These are phyloP conservation scores for Melampsora americana DNA, from an alignment of 1,284 basidiomycete species.

Conservation along the genomic window DNA sequence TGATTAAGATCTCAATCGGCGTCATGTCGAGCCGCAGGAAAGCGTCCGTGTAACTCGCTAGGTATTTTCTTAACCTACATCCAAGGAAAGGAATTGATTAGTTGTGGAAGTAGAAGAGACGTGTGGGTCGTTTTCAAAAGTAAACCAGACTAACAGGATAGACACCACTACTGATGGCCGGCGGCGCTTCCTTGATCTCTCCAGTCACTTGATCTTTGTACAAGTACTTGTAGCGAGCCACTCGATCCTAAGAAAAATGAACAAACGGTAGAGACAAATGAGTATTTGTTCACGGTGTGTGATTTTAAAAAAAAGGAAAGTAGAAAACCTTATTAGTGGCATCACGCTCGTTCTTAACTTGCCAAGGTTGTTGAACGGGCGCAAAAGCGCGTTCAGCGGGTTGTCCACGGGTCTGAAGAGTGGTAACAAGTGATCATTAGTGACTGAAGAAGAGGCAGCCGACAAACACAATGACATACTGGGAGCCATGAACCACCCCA, in stretches of 20 bases:
- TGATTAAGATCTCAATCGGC: neutral
- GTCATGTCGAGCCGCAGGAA: neutral
- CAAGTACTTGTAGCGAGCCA: slow-evolving; percentile 5
- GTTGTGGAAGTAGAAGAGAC: neutral
- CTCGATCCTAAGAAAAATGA: neutral
- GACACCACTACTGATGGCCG: neutral
- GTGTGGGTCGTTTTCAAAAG: neutral
- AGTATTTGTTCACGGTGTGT: neutral
- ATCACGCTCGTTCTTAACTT: neutral
- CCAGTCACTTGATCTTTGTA: slow-evolving; percentile 8
- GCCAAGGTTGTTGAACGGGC: slow-evolving; percentile 7
- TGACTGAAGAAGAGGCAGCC: neutral
- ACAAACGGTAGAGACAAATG: neutral
- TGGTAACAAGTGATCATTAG: neutral
- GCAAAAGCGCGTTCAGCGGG: slow-evolving; percentile 13
- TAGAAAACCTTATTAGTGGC: neutral
- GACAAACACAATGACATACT: neutral
- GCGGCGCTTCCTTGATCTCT: neutral
- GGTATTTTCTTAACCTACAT: neutral
- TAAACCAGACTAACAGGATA: neutral
- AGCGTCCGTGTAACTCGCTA: neutral
- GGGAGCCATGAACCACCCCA: slow-evolving; percentile 10
- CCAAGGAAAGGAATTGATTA: neutral
- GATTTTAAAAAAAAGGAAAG: neutral
- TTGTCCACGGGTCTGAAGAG: slow-evolving; percentile 1